These are phyloP conservation scores for Canna indica DNA, from an alignment of 176 grass and related monocot species.

Conservation along the genomic window DNA sequence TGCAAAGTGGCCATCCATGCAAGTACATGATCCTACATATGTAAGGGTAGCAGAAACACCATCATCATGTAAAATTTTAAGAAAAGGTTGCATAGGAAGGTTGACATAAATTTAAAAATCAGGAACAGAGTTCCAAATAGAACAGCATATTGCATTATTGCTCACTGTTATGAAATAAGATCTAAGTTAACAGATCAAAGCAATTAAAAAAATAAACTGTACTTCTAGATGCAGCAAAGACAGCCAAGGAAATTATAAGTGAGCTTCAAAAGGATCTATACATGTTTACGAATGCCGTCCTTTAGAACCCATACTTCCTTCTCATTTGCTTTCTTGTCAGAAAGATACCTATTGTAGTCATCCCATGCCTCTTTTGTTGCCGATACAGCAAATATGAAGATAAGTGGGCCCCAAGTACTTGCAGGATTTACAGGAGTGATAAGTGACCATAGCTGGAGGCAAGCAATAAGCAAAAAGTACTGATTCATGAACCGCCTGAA, in stretches of 20 bases:
- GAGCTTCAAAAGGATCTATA: constrained; percentile 26
- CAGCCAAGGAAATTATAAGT: background rate
- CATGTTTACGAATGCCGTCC: constrained; percentile 54
- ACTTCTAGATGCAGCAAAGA: background rate
- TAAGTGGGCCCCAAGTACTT: constrained; percentile 86
- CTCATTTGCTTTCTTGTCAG: constrained; percentile 88
- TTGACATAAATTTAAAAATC: background rate
- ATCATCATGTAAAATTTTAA: no score
- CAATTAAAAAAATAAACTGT: background rate
- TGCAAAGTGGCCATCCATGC: no score
- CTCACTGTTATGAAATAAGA: background rate
- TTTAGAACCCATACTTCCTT: constrained; percentile 72
- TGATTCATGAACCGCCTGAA: constrained; percentile 96
- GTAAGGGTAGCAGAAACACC: no score
- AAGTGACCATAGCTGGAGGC: constrained; percentile 75
- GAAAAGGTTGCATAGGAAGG: background rate
- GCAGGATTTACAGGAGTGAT: constrained; percentile 85
- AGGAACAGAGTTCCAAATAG: background rate
- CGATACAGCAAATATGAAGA: constrained; percentile 86
- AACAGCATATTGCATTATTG: background rate
- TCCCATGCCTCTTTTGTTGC: constrained; percentile 95
- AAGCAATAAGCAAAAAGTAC: constrained; percentile 87
- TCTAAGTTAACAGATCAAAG: background rate
- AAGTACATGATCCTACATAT: no score
- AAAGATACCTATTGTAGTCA: constrained; percentile 94